Evolutionary conservation across 2,329 filamentous ascomycete genomes (phyloP).

Genomic region (Aureobasidium musti): DNA sequence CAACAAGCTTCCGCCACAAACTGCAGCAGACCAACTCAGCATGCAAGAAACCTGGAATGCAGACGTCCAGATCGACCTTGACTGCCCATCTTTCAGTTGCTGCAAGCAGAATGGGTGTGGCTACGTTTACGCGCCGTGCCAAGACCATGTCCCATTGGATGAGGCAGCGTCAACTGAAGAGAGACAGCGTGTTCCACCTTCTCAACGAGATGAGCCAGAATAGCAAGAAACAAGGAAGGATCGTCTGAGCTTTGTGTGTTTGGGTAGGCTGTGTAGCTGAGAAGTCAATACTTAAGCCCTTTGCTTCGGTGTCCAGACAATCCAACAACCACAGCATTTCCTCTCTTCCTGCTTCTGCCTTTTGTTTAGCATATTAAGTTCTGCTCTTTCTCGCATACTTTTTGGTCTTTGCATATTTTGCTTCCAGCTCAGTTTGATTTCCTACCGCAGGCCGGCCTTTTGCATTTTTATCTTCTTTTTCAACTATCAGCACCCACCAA

Average conservation of each 20-base stretch:
- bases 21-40: neutral
- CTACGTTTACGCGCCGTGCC: slow-evolving; percentile 17
- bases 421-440: neutral
- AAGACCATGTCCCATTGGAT: slow-evolving; percentile 10
- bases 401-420: neutral
- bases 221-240: neutral
- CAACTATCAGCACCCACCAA: neutral
- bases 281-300: slow-evolving; percentile 11
- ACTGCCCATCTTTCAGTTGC: neutral
- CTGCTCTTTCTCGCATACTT: neutral
- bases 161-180: slow-evolving; percentile 24
- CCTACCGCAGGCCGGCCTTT: neutral
- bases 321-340: neutral
- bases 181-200: slow-evolving; percentile 22
- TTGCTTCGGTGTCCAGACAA: slow-evolving; percentile 1
- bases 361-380: neutral
- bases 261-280: neutral
- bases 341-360: neutral
- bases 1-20: neutral
- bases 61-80: neutral
- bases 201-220: neutral
- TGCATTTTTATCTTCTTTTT: neutral
- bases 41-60: neutral
- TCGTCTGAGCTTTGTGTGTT: neutral
- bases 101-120: neutral